A percentile compares a stretch with the other conserved stretches of the same genome.
Evolutionary conservation across 306 rosid genomes (phyloP).

Genomic region (Gastrolobium bilobum): DNA sequence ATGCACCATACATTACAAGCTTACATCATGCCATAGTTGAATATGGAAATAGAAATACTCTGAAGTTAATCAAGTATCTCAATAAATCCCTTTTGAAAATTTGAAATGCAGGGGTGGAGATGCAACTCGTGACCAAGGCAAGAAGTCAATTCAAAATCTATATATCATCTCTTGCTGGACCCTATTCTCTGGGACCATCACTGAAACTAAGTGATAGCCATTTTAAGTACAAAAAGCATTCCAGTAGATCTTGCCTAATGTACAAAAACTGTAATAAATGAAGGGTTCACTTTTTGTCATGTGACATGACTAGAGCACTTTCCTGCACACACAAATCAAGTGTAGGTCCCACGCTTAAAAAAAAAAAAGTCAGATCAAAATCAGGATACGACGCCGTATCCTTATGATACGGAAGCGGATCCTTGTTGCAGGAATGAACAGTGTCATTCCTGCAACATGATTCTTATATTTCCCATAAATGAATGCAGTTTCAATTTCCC

Average conservation of each 20-base stretch:
- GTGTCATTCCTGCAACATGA: no score
- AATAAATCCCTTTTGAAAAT: slow-evolving; percentile 5
- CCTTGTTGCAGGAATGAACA: no score
- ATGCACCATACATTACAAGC: slow-evolving; percentile 15
- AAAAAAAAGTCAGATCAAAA: no score
- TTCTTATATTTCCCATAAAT: no score
- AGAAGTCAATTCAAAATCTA: not conserved
- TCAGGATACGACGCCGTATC: no score
- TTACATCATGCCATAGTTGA: slow-evolving; percentile 7
- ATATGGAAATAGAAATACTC: slow-evolving; percentile 29
- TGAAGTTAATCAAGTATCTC: not conserved
- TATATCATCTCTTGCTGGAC: slow-evolving; percentile 11
- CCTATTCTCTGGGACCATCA: not conserved
- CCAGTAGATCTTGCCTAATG: not conserved
- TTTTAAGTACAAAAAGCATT: slow-evolving; percentile 1
- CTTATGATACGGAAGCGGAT: no score
- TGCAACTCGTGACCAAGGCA: not conserved
- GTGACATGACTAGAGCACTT: no score
- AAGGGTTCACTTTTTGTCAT: no score
- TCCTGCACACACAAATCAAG: no score
- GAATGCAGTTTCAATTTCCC: slow-evolving; percentile 14
- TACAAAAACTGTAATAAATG: not conserved
- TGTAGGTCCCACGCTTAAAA: no score
- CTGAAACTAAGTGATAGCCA: not conserved
- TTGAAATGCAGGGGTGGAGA: not conserved